phyloP scores from a whole-genome alignment of 2,329 filamentous ascomycete genomes.

The Fusarium dlaminii region DNA sequence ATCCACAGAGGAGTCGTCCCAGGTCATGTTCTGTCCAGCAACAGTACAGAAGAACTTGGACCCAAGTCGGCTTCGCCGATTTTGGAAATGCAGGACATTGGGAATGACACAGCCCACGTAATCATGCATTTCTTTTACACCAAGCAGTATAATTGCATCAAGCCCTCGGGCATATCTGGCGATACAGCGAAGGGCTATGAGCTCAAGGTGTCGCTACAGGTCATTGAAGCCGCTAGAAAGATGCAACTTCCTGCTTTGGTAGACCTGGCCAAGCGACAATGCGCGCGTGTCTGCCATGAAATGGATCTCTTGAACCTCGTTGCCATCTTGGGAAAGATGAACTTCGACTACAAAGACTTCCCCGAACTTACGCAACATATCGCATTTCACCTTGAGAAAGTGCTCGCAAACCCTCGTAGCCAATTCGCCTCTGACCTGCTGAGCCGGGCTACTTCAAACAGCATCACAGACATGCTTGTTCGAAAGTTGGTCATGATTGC shows the following conservation, averaged over 20 bases:
- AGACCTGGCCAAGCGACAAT: neutral
- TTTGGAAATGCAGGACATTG: neutral
- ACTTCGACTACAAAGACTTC: accelerated
- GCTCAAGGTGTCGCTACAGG: neutral
- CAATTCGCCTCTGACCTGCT: neutral
- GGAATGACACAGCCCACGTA: neutral
- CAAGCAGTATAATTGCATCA: neutral
- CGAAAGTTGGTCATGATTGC: neutral
- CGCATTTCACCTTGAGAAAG: neutral
- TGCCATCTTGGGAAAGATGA: neutral
- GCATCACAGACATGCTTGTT: neutral
- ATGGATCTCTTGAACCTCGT: neutral
- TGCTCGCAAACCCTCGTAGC: neutral
- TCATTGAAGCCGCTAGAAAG: neutral
- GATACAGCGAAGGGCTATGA: neutral
- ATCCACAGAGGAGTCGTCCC: neutral
- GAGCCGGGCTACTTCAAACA: neutral
- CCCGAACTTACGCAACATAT: neutral
- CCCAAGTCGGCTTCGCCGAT: neutral
- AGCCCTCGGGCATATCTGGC: neutral
- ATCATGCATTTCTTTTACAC: slow-evolving; percentile 6
- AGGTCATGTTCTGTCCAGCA: neutral
- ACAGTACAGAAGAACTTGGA: neutral
- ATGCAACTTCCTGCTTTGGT: neutral
- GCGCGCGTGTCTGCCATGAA: neutral